Evolutionary conservation across 345 rosid genomes (phyloP), one percentile per base, ranked within the genome.

Genomic region (Populus deltoides): DNA sequence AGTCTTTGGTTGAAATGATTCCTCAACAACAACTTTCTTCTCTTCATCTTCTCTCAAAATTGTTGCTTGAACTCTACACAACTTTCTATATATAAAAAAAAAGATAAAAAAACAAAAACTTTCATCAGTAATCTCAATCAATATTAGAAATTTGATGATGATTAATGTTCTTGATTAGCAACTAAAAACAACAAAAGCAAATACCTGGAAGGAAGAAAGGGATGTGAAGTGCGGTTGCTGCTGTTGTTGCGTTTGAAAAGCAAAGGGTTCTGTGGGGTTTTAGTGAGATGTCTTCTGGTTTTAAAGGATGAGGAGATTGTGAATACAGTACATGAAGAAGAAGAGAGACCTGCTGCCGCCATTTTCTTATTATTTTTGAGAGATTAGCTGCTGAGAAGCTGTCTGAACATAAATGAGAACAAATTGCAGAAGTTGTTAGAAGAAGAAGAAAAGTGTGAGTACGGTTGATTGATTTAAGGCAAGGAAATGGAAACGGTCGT

Each of bases 21-120:
- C 92, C 77, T 93, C 94, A 12, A 90, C 89, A 4, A 70, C 90
- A 35, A 93, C 92, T 80, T 89, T 83, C 83, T 91, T 88, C 51
- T 73, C 75, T 63, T 95, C 97, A n/a, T 88, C 78, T 57, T 93
- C 97, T 83, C 88, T 88, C 81, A 93, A 73, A 77, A 89, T 77
- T 11, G 93, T 80, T 5, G 92, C 97, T 79, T 79, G 85, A 20
- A 92, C 86, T 49, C 76, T 81, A 80, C 36, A 77, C 70, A 18
- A 74, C 75, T 85, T 93, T 89, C 72, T 53, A 36, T 5, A 31
- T 31, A 31, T 31, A 29, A 33, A 33, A 67, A 5, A 27, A 5
- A 45, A 10, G 17, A 75, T 8, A 38, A 35, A 33, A 33, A 53
- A 24, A 0, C 0, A 51, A 49, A 59, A 59, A 0, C 0, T 10